These are phyloP conservation scores for Amylocystis lapponica DNA, from an alignment of 768 basidiomycete species.

Conservation along the genomic window DNA sequence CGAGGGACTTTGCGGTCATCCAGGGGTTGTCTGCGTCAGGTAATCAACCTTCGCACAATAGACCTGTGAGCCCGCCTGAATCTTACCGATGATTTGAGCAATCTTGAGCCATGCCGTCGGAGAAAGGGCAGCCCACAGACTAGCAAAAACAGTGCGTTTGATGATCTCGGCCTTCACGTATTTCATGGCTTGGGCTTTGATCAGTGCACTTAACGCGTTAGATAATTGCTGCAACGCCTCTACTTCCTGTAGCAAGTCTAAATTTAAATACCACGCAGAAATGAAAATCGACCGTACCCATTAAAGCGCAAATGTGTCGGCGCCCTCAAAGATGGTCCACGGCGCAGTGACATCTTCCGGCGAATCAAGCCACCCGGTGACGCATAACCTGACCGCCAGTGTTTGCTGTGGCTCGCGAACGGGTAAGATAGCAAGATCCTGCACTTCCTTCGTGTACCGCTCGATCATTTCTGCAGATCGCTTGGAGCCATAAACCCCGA, in stretches of 20 bases:
- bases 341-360: conserved; percentile 43
- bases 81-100: conserved; percentile 46
- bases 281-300: conserved; percentile 35
- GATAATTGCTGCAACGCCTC: conserved; percentile 47
- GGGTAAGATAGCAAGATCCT: conserved; percentile 47
- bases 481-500: conserved; percentile 50
- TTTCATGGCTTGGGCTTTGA: conserved; percentile 44
- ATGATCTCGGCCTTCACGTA: conserved; percentile 45
- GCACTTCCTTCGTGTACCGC: conserved; percentile 45
- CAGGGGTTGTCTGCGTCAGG: conserved; percentile 46
- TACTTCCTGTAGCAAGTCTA: conserved; percentile 39
- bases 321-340: conserved; percentile 43
- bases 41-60: not conserved
- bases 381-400: conserved; percentile 46
- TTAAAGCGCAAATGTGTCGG: conserved; percentile 52
- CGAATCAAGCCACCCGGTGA: conserved; percentile 48
- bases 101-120: conserved; percentile 47
- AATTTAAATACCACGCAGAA: not conserved
- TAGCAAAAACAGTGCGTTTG: conserved; percentile 45
- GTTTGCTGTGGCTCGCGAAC: conserved; percentile 36
- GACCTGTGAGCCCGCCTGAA: not conserved
- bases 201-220: conserved; percentile 36
- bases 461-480: conserved; percentile 43
- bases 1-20: conserved; percentile 50
- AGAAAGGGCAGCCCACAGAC: conserved; percentile 42